A percentile compares a stretch with the other conserved stretches of the same genome.
Evolutionary conservation across 2,329 filamentous ascomycete genomes (phyloP).

Genomic region (Magnaporthiopsis poae): DNA sequence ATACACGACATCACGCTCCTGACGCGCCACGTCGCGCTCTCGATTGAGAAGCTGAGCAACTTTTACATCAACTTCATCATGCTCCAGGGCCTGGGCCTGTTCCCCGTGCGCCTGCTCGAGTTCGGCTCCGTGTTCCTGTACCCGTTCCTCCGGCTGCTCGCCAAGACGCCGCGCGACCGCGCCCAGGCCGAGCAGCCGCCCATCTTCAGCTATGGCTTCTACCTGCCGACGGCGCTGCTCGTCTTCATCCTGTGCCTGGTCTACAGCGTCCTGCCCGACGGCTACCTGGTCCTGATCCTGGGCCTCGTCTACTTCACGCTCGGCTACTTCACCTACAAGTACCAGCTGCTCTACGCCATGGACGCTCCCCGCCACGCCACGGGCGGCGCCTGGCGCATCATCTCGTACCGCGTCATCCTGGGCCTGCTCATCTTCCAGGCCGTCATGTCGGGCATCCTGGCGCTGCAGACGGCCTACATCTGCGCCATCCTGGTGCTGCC

Average conservation of each 20-base stretch:
- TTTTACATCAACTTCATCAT: slow-evolving; percentile 95
- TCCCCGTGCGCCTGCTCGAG: slow-evolving; percentile 84
- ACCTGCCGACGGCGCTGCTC: slow-evolving; percentile 80
- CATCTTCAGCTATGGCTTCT: slow-evolving; percentile 91
- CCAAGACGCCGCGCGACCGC: slow-evolving; percentile 82
- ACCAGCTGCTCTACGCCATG: slow-evolving; percentile 96
- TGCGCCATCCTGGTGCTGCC: slow-evolving; percentile 66
- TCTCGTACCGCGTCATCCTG: slow-evolving; percentile 81
- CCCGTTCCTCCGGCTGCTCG: slow-evolving; percentile 65
- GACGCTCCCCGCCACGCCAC: slow-evolving; percentile 91
- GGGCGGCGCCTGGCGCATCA: slow-evolving; percentile 90
- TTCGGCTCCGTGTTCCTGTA: slow-evolving; percentile 79
- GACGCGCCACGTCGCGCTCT: slow-evolving; percentile 62
- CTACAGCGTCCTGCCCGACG: slow-evolving; percentile 75
- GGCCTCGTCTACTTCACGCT: slow-evolving; percentile 75
- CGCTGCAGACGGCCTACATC: slow-evolving; percentile 61
- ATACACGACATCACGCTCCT: slow-evolving; percentile 72
- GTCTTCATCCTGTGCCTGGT: slow-evolving; percentile 93
- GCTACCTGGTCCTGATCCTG: slow-evolving; percentile 71
- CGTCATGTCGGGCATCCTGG: slow-evolving; percentile 79
- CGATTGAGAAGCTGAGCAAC: slow-evolving; percentile 61
- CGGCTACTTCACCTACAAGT: slow-evolving; percentile 87
- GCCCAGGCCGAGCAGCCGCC: slow-evolving; percentile 73
- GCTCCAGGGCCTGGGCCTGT: slow-evolving; percentile 83
- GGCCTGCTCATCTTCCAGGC: slow-evolving; percentile 83